Evolutionary conservation across 352 stramenopile species (phyloP).

Genomic region (Pythium vanterpoolii): DNA sequence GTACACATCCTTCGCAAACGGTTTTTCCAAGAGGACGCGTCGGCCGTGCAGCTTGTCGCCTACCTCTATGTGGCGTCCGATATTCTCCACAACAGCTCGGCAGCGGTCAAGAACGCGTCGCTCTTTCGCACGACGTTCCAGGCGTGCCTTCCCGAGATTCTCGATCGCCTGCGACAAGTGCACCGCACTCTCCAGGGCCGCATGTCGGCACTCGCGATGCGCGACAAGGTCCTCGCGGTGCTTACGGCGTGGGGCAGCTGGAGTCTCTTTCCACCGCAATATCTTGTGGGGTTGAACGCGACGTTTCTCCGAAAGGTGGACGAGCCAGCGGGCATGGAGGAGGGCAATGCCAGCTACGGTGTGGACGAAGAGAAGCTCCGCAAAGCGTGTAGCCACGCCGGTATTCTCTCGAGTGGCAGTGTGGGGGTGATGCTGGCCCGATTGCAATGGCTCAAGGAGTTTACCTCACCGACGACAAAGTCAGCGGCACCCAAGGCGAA

Average conservation of each 20-base stretch:
- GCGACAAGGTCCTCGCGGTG: slow-evolving; percentile 75
- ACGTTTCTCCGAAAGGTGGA: slow-evolving; percentile 77
- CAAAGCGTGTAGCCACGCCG: slow-evolving; percentile 64
- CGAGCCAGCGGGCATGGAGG: slow-evolving; percentile 29
- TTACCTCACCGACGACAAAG: slow-evolving; percentile 36
- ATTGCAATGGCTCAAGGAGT: slow-evolving; percentile 69
- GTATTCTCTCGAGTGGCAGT: slow-evolving; percentile 50
- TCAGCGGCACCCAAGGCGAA: neutral
- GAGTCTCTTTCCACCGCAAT: slow-evolving; percentile 73
- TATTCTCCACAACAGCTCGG: slow-evolving; percentile 89
- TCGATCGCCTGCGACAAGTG: slow-evolving; percentile 46
- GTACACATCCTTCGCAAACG: slow-evolving; percentile 43
- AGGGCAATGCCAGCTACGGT: slow-evolving; percentile 12
- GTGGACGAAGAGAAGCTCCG: slow-evolving; percentile 53
- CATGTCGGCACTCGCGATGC: slow-evolving; percentile 81
- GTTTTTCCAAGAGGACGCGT: slow-evolving; percentile 38
- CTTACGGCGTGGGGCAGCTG: slow-evolving; percentile 74
- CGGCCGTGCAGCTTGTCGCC: slow-evolving; percentile 48
- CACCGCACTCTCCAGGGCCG: slow-evolving; percentile 59
- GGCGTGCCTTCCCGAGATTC: slow-evolving; percentile 70
- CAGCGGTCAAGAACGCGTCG: slow-evolving; percentile 85
- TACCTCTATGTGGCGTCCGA: slow-evolving; percentile 85
- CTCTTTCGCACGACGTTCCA: slow-evolving; percentile 87
- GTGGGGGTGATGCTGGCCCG: slow-evolving; percentile 39
- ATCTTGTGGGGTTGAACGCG: slow-evolving; percentile 75